A percentile compares a stretch with the other conserved stretches of the same genome.
Conservation (phyloP, 495 filamentous ascomycete species). For the Aspergillus haitiensis region DNA sequence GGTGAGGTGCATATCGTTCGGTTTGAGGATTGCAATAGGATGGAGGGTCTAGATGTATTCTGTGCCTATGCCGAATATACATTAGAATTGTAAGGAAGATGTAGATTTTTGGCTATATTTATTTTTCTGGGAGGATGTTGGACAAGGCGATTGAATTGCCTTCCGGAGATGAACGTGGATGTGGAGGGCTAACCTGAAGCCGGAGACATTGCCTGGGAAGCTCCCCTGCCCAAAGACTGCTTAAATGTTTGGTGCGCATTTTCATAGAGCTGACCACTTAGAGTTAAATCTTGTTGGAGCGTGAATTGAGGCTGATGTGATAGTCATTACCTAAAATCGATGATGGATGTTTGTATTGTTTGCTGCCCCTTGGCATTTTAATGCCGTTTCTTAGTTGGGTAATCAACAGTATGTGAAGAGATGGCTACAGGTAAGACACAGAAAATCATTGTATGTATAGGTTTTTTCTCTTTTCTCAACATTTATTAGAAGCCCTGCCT, state of each 20-base stretch:
- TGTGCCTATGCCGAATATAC: neutral
- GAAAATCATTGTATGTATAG: too few relatives aligned
- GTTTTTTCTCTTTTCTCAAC: too few relatives aligned
- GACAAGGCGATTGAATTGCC: neutral
- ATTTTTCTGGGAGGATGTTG: neutral
- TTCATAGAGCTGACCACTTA: neutral
- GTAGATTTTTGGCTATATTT: neutral
- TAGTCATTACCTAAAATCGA: constrained; percentile 5
- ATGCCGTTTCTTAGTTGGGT: constrained; percentile 3
- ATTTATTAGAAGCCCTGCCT: too few relatives aligned
- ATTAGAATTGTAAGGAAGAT: neutral
- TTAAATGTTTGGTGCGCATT: constrained; percentile 16
- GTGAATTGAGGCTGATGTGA: neutral
- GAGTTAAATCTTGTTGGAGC: neutral
- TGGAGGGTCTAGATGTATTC: too few relatives aligned
- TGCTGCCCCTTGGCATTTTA: constrained; percentile 9
- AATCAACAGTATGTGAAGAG: neutral
- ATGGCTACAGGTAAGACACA: too few relatives aligned
- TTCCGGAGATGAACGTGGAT: neutral
- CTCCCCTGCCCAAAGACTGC: constrained; percentile 5
- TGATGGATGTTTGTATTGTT: constrained; percentile 37
- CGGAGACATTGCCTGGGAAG: constrained; percentile 14
- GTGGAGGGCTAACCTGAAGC: constrained; percentile 14
- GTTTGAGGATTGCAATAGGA: neutral
- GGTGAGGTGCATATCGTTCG: constrained; percentile 7